These are phyloP conservation scores for Schwanniomyces vanrijiae DNA, from an alignment of 805 yeast genomes.

Conservation along the genomic window DNA sequence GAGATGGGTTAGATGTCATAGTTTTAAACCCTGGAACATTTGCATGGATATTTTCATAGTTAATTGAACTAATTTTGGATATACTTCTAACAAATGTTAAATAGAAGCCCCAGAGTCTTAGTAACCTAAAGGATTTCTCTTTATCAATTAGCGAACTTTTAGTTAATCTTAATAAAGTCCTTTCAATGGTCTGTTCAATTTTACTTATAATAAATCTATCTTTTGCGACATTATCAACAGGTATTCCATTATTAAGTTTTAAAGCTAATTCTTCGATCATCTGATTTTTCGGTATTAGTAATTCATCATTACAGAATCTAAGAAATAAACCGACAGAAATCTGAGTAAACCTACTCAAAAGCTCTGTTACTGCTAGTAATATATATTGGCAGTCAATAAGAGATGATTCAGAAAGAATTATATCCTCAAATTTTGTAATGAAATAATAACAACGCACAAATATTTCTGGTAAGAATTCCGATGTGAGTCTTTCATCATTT, in stretches of 20 bases:
- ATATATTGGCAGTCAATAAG: slow-evolving; percentile 15
- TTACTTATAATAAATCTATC: slow-evolving; percentile 5
- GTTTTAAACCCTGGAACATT: slow-evolving; percentile 25
- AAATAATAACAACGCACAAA: background rate
- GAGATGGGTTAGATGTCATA: background rate
- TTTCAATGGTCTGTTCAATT: slow-evolving; percentile 12
- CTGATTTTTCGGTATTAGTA: slow-evolving; percentile 4
- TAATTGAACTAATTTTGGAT: slow-evolving; percentile 23
- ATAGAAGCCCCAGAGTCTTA: slow-evolving; percentile 42
- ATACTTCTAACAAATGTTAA: slow-evolving; percentile 33
- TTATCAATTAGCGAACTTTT: slow-evolving; percentile 12
- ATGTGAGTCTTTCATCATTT: background rate
- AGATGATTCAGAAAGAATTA: slow-evolving; percentile 4
- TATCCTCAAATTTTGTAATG: slow-evolving; percentile 1
- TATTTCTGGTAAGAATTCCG: background rate
- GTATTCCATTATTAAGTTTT: background rate
- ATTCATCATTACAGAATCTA: slow-evolving; percentile 17
- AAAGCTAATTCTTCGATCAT: slow-evolving; percentile 4
- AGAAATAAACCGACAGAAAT: slow-evolving; percentile 32
- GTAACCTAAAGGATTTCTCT: slow-evolving; percentile 15
- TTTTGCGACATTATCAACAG: background rate
- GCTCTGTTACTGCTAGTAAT: slow-evolving; percentile 26
- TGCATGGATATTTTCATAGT: slow-evolving; percentile 34
- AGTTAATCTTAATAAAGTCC: slow-evolving; percentile 9
- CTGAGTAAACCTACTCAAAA: slow-evolving; percentile 29